Base-by-base conservation (phyloP, 208 protist genomes). In the Trypanosoma vivax region DNA sequence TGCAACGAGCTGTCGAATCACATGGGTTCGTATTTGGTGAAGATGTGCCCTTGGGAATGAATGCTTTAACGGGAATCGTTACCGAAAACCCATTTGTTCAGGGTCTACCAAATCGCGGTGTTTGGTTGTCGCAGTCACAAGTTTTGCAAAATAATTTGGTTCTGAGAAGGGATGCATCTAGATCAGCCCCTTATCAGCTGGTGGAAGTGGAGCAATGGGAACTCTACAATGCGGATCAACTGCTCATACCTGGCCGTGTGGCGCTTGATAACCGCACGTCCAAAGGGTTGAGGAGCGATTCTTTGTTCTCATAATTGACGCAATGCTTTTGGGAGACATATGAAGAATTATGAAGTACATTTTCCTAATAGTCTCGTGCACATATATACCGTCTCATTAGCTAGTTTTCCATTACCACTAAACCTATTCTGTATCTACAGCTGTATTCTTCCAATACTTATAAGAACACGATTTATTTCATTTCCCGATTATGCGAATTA, bases 81-180 rank as follows among this genome's bases (percentile, higher is more conserved):
- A 81, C 79, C 16, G 50, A 25, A 33, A 92, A 92, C 56, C 76
- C 80, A n/a, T 82, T 77, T 67, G 53, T 90, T n/a, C 65, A 80
- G 39, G 52, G 28, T 9, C 35, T 90, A 30, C 79, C 80, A 7
- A 69, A 74, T 33, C 69, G 70, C 7, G 88, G 88, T 11, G 63
- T 92, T 29, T 94, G 88, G 84, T 37, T 95, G 10, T 92, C 88
- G 7, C 74, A 82, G 27, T 82, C 90, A 23, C 88, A 95, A 50
- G 42, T 95, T 25, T 65, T 89, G 34, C 76, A 84, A 33, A 42
- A 83, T 23, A 54, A 60, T 39, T 54, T 80, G 40, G 57, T 88
- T 30, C 58, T 60, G n/a, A 52, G 10, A 11, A 67, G 46, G 18
- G 74, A 62, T 35, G 47, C n/a, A 18, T 28, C 38, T 45, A 54